Base-by-base conservation (phyloP, 202 grass and related monocot species). In the Tripidium arundinaceum region DNA sequence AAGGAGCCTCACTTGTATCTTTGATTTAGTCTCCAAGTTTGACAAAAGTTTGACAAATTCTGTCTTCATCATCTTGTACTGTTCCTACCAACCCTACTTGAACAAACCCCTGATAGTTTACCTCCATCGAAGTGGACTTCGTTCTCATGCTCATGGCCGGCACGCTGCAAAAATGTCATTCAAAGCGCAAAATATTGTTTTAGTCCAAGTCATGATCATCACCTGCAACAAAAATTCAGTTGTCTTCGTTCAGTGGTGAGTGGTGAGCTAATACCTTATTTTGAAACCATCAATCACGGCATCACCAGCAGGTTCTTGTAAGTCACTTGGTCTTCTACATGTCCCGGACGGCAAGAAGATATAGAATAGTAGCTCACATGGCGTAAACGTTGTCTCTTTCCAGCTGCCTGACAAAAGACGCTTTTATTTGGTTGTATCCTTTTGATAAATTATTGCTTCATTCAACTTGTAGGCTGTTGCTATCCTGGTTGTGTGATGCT, bases 261-360 rank as follows among this genome's bases (percentile, higher is more conserved):
- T 52, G 18, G 49, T 52, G 7, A 69, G 5, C 18, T 45, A 49
- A 39, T 4, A 40, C 50, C 11, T 24, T 57, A 36, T 55, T 75
- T 59, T 76, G 54, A 42, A 59, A 28, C 73, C 54, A 76, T 76
- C 73, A 76, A 61, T 58, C 36, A 75, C 72, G 52, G 72, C 52
- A 16, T 41, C 72, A 40, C 7, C 6, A 40, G 1, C 54, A 10
- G 52, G 8, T 58, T 25, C 19, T 58, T 38, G 0, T 57, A 75
- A 59, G 14, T 26, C 3, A 58, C 24, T 52, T 13, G 16, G 46
- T 39, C 31, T 2, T 39, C 2, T 40, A n/a, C n/a, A n/a, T n/a
- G n/a, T n/a, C n/a, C n/a, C n/a, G n/a, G n/a, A n/a, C n/a, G n/a
- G n/a, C n/a, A n/a, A n/a, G n/a, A n/a, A n/a, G n/a, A n/a, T n/a